These are phyloP conservation scores for Hemerocallis citrina DNA, from an alignment of 106 monocot species.

Conservation along the genomic window DNA sequence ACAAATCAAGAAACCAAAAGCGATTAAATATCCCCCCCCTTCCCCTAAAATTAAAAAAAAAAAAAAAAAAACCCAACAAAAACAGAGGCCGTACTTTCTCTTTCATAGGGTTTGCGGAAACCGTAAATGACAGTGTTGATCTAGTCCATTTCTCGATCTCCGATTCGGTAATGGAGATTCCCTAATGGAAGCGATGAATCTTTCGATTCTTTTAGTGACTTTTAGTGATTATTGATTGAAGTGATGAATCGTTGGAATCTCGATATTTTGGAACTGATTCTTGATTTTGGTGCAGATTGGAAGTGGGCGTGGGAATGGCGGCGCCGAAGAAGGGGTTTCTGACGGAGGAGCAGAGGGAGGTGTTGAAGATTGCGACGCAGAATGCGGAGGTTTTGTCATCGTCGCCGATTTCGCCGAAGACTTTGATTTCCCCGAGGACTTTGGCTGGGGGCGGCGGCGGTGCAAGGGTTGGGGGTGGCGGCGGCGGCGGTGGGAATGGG, in stretches of 20 bases:
- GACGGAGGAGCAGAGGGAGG: conserved; percentile 66
- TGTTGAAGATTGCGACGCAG: conserved; percentile 46
- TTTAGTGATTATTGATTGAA: no score
- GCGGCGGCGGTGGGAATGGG: conserved; percentile 7
- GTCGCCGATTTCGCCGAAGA: conserved; percentile 19
- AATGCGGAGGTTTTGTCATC: conserved; percentile 48
- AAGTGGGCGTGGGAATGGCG: conserved; percentile 25
- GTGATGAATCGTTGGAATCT: no score
- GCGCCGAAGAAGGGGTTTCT: conserved; percentile 62
- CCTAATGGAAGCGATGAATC: neutral
- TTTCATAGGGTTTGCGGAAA: conserved; percentile 2
- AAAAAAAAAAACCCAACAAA: no score
- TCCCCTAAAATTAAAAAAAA: neutral
- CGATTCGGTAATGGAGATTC: neutral
- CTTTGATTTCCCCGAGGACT: conserved; percentile 8
- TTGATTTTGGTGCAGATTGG: no score
- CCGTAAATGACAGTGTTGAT: conserved; percentile 1
- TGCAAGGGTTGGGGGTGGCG: conserved; percentile 18
- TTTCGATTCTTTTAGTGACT: no score
- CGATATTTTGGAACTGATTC: no score
- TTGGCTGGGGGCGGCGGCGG: conserved; percentile 4
- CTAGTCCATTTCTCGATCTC: conserved; percentile 1
- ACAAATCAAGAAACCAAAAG: neutral
- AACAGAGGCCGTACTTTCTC: no score
- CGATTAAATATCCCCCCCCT: no score